Base-by-base conservation (phyloP, 441 rosid species). In the Hypseocharis bilobata region DNA sequence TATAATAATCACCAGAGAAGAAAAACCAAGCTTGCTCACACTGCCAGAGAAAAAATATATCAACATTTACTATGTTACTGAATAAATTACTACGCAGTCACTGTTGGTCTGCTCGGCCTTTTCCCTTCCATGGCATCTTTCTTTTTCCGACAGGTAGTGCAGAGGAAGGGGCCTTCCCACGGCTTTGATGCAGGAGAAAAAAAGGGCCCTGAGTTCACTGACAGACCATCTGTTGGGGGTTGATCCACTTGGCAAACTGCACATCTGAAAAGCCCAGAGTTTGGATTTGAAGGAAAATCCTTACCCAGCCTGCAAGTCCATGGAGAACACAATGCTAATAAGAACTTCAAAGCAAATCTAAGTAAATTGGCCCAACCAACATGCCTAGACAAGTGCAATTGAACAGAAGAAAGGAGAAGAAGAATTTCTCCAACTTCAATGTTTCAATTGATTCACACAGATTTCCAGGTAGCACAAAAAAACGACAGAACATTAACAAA, bases 111-210 rank as follows among this genome's bases (percentile, higher is more conserved):
- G 78, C 76, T 77, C 10, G 93, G 67, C 83, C 85, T 86, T 76
- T 88, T 93, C 59, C 99, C 99, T 82, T 93, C 99, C 99, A 89
- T 91, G 38, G 97, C 99, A 63, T 93, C 99, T 80, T 89, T 93
- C 92, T 93, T 93, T 64, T 77, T 87, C 81, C 75, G 80, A 76
- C 97, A 91, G 73, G 23, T 76, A 7, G 85, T 72, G 72, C 99
- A 93, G 58, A 93, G 88, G 74, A 86, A 94, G 63, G 94, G 99
- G 27, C 96, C 96, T 70, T 91, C 99, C 87, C 94, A 82, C 66
- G 92, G 87, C 75, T 84, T 83, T 34, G 99, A 84, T 60, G 88
- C 74, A 16, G 89, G 76, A 22, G 92, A 77, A 82, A 86, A 85
- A 65, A 86, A 80, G 17, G 82, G 59, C 30, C 81, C 88, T 0